These are phyloP conservation scores for Apiotrichum veenhuisii DNA, from an alignment of 1,284 basidiomycete genomes.

Conservation along the genomic window DNA sequence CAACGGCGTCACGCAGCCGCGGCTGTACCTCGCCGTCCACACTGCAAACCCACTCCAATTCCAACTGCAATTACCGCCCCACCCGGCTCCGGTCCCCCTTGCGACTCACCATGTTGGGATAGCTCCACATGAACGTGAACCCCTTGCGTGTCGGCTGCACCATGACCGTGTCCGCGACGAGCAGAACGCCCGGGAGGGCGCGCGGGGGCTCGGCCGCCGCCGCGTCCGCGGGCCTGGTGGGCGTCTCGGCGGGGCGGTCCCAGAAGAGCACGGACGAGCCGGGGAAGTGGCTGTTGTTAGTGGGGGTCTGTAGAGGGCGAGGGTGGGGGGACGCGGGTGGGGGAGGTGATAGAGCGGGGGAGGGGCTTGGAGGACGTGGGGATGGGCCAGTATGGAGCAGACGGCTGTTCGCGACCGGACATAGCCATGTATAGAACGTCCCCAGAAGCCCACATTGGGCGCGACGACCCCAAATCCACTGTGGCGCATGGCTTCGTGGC, in stretches of 20 bases:
- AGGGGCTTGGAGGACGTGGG: neutral
- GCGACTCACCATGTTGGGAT: constrained; percentile 43
- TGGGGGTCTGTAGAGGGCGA: too few species aligned
- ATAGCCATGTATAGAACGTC: too few species aligned
- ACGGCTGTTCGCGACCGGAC: too few species aligned
- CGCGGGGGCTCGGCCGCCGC: constrained; percentile 16
- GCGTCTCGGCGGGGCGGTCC: constrained; percentile 41
- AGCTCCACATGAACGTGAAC: constrained; percentile 48
- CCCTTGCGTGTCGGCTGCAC: constrained; percentile 39
- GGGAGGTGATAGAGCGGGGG: neutral
- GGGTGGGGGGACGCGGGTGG: too few species aligned
- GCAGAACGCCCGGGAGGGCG: constrained; percentile 35
- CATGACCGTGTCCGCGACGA: constrained; percentile 47
- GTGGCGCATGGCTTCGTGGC: too few species aligned
- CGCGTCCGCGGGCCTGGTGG: neutral
- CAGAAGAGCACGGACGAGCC: constrained; percentile 46
- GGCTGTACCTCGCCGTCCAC: neutral
- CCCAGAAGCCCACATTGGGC: too few species aligned
- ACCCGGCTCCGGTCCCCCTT: neutral
- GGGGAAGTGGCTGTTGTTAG: constrained; percentile 39
- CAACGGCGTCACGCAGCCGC: too few species aligned
- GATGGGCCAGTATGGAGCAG: too few species aligned
- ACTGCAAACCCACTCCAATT: too few species aligned
- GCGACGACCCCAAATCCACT: too few species aligned
- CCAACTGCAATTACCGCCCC: neutral